A percentile compares a stretch with the other conserved stretches of the same genome.
These are phyloP conservation scores for Globisporangium cederbergense DNA, from an alignment of 352 stramenopile genomes.

Conservation along the genomic window DNA sequence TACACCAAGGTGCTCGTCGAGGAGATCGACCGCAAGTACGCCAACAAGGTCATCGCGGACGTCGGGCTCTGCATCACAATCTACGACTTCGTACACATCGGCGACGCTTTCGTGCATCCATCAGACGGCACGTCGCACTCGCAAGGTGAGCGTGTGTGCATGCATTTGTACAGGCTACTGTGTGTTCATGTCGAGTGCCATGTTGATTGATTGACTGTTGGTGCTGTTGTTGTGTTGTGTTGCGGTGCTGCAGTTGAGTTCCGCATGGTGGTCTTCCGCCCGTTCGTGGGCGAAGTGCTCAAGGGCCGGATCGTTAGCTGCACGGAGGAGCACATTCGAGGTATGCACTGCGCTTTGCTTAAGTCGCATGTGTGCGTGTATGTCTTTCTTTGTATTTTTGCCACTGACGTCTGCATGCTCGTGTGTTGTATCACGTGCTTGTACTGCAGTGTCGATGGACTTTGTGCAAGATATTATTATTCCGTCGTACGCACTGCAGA, in stretches of 20 bases:
- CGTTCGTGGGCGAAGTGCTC: constrained; percentile 85
- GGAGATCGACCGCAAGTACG: constrained; percentile 90
- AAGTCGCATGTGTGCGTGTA: not conserved
- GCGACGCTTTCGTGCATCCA: constrained; percentile 81
- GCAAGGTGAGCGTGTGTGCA: constrained; percentile 34
- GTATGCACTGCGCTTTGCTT: constrained; percentile 13
- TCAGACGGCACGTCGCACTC: constrained; percentile 85
- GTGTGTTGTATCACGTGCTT: not conserved
- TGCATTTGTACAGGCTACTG: not conserved
- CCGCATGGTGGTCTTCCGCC: constrained; percentile 87
- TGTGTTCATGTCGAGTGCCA: not conserved
- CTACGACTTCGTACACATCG: constrained; percentile 88
- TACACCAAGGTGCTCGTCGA: constrained; percentile 84
- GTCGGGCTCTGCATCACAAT: constrained; percentile 86
- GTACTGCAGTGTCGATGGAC: constrained; percentile 73
- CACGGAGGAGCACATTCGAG: constrained; percentile 86
- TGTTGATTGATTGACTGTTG: not conserved
- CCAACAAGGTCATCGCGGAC: constrained; percentile 88
- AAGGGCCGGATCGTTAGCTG: constrained; percentile 88
- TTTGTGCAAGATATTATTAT: constrained; percentile 91
- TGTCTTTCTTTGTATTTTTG: too few relatives aligned
- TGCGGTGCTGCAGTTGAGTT: constrained; percentile 62
- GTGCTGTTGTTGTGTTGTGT: not conserved
- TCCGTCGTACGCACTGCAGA: constrained; percentile 85
- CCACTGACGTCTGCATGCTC: not conserved